These are phyloP conservation scores for Pleochaeta shiraiana DNA, from an alignment of 2,329 filamentous ascomycete species.

Conservation along the genomic window DNA sequence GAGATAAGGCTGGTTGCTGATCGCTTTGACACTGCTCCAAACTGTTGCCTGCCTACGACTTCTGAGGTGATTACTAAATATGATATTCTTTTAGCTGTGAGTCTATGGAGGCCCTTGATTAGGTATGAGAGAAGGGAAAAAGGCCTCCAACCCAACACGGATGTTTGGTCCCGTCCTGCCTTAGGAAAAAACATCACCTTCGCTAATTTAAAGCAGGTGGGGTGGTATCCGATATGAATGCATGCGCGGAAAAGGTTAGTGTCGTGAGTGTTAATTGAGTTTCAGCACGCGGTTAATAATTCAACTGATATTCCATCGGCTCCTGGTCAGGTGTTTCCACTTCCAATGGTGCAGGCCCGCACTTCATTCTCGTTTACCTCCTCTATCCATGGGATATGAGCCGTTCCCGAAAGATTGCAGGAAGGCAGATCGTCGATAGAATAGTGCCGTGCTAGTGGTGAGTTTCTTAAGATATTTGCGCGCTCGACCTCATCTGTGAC, in stretches of 20 bases:
- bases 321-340: neutral
- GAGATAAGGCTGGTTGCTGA: neutral
- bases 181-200: neutral
- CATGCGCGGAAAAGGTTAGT: neutral
- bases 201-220: neutral
- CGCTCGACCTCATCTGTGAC: neutral
- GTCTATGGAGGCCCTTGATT: neutral
- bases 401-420: neutral
- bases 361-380: neutral
- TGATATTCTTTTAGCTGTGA: neutral
- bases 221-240: neutral
- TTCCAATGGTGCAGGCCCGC: neutral
- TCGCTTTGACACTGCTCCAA: neutral
- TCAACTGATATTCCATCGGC: neutral
- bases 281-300: neutral
- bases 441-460: neutral
- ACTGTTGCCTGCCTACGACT: neutral
- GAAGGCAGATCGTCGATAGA: neutral
- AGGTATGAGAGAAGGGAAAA: neutral
- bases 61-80: no score
- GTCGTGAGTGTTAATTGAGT: neutral
- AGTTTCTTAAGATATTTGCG: neutral
- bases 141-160: neutral
- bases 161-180: neutral
- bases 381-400: neutral